phyloP scores from a whole-genome alignment of 2,329 filamentous ascomycete genomes.

The Paraphoma sp. region DNA sequence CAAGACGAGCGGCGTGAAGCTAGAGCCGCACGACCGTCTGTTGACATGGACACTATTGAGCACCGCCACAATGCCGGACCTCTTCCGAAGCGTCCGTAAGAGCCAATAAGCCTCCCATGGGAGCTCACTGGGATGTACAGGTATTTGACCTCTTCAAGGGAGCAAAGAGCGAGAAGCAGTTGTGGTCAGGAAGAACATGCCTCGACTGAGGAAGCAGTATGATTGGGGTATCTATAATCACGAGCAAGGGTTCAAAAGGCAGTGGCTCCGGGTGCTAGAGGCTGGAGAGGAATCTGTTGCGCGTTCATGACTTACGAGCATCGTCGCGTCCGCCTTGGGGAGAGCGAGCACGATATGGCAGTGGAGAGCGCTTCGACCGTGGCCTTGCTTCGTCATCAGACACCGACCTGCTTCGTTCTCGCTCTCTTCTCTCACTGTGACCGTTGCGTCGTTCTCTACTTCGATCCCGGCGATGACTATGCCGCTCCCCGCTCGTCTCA shows the following conservation, averaged over 20 bases:
- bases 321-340: conserved; percentile 4
- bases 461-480: conserved; percentile 17
- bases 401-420: conserved; percentile 12
- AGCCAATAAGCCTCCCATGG: background rate
- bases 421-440: conserved; percentile 12
- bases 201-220: background rate
- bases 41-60: background rate
- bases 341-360: conserved; percentile 27
- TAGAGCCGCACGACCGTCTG: background rate
- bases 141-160: background rate
- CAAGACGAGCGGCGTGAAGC: background rate
- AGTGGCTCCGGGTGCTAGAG: background rate
- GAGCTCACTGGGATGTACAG: background rate
- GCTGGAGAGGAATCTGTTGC: background rate
- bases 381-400: conserved; percentile 9
- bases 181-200: background rate
- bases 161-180: background rate
- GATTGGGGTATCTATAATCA: background rate
- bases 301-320: background rate
- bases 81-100: background rate
- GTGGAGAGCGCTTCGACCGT: conserved; percentile 17
- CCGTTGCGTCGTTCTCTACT: conserved; percentile 20
- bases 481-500: conserved; percentile 15
- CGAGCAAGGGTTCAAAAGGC: background rate
- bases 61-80: background rate